Conservation (phyloP, 75 land plant genomes). For the Cryptomeria japonica region DNA sequence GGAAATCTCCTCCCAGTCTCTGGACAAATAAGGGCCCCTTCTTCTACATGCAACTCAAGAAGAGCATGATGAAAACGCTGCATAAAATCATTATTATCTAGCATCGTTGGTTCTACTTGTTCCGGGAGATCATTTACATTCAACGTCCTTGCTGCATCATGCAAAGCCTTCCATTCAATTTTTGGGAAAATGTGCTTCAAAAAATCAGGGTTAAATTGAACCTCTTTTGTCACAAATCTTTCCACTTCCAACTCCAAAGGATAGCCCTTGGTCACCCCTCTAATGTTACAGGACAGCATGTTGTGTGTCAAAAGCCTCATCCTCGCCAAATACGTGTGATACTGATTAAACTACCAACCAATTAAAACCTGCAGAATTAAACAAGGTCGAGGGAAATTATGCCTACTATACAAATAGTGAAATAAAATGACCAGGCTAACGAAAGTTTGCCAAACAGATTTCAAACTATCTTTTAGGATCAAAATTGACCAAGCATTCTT, state of each 20-base stretch:
- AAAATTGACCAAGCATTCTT: too few relatives aligned
- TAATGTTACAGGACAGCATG: slow-evolving; percentile 89
- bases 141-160: slow-evolving; percentile 55
- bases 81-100: slow-evolving; percentile 74
- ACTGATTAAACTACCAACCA: not conserved
- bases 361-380: not conserved
- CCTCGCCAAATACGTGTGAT: not conserved
- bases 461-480: too few relatives aligned
- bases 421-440: too few relatives aligned
- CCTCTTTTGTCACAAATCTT: slow-evolving; percentile 50
- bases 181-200: slow-evolving; percentile 59
- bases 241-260: slow-evolving; percentile 65
- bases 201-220: slow-evolving; percentile 68
- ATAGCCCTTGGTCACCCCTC: slow-evolving; percentile 78
- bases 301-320: slow-evolving; percentile 93
- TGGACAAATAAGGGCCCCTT: slow-evolving; percentile 79
- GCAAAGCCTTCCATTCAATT: slow-evolving; percentile 77
- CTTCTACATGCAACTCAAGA: slow-evolving; percentile 84
- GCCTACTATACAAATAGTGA: too few relatives aligned
- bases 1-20: slow-evolving; percentile 79
- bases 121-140: slow-evolving; percentile 71
- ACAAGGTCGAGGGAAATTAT: too few relatives aligned
- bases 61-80: slow-evolving; percentile 75
- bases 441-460: not conserved
- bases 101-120: slow-evolving; percentile 56